These are phyloP conservation scores for Lactarius psammicola DNA, from an alignment of 768 basidiomycete genomes.

Conservation along the genomic window DNA sequence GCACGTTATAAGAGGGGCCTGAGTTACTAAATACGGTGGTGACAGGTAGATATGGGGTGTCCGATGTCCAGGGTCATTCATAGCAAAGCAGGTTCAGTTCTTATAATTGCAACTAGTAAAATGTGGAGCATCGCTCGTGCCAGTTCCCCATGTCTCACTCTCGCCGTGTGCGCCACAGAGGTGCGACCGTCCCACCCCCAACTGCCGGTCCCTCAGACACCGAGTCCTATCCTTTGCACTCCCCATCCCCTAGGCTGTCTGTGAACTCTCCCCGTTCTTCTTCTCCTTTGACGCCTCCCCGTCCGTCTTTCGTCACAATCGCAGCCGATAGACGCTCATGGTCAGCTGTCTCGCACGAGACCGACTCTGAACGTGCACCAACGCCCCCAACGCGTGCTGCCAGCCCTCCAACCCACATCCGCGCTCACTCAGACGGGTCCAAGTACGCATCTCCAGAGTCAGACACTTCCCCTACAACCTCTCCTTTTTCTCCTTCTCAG, in stretches of 20 bases:
- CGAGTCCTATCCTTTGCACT: slow-evolving; percentile 25
- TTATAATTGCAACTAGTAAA: background rate
- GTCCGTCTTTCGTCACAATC: slow-evolving; percentile 18
- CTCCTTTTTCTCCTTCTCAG: slow-evolving; percentile 7
- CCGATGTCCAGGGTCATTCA: slow-evolving; percentile 2
- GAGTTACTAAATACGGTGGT: background rate
- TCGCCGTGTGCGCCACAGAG: slow-evolving; percentile 27
- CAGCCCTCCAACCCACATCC: slow-evolving; percentile 24
- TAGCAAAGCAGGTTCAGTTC: background rate
- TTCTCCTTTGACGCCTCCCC: slow-evolving; percentile 28
- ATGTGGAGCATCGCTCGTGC: background rate
- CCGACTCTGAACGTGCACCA: slow-evolving; percentile 35
- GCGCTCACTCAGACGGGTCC: background rate
- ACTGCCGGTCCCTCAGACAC: slow-evolving; percentile 30
- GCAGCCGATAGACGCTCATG: slow-evolving; percentile 24
- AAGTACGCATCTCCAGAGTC: slow-evolving; percentile 17
- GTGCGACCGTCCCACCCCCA: slow-evolving; percentile 17
- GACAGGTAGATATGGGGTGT: background rate
- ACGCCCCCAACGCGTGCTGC: slow-evolving; percentile 30
- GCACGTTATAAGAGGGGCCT: background rate
- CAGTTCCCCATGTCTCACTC: slow-evolving; percentile 26
- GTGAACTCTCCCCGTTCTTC: slow-evolving; percentile 24
- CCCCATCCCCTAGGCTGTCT: slow-evolving; percentile 17
- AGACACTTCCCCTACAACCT: slow-evolving; percentile 10
- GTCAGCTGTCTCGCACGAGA: slow-evolving; percentile 31